Conservation (phyloP, 2,329 filamentous ascomycete genomes). For the Myriosclerotinia curreyana region DNA sequence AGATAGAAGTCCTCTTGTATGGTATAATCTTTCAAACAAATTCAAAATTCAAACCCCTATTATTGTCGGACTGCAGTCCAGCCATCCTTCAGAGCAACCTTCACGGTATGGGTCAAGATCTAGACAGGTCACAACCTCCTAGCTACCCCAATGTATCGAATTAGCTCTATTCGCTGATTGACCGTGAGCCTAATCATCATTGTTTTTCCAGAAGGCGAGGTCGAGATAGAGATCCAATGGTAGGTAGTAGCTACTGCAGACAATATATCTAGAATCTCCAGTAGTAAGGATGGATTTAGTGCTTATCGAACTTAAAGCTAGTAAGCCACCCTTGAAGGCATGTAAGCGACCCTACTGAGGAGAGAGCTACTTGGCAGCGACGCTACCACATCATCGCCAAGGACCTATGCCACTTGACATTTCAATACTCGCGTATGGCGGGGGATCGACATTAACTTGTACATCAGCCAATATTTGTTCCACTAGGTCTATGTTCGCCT, state of each 20-base stretch:
- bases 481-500: background rate
- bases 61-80: too few species aligned
- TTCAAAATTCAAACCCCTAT: too few species aligned
- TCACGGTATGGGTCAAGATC: background rate
- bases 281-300: background rate
- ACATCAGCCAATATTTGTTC: background rate
- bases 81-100: too few species aligned
- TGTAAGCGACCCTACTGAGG: background rate
- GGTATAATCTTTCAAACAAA: too few species aligned
- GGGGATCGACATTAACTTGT: background rate
- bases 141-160: background rate
- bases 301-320: background rate
- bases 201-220: background rate
- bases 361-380: background rate
- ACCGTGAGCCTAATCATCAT: too few species aligned
- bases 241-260: background rate
- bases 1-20: too few species aligned
- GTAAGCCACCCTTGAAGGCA: background rate
- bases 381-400: background rate
- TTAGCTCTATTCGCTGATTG: background rate
- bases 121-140: background rate
- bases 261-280: background rate
- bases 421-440: background rate
- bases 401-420: background rate
- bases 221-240: background rate